phyloP scores from a whole-genome alignment of 441 rosid genomes.

The Pelargonium australe region DNA sequence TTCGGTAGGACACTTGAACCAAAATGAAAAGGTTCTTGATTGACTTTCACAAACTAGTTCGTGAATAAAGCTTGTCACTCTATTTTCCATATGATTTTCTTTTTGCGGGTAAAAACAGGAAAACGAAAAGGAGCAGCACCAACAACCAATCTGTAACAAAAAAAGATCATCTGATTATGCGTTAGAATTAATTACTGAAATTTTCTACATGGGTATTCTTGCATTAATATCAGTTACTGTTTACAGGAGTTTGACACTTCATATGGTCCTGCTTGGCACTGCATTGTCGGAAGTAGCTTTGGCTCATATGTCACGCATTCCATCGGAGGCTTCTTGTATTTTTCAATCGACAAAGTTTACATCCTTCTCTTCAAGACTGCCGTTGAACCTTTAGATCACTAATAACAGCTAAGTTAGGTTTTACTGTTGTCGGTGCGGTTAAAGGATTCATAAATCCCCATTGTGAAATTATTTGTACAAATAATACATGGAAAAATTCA shows the following conservation, averaged over 20 bases:
- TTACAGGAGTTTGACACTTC: slow-evolving; percentile 83
- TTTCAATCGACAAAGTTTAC: slow-evolving; percentile 81
- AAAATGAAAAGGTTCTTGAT: too few relatives aligned
- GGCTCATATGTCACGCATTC: slow-evolving; percentile 96
- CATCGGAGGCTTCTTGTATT: slow-evolving; percentile 86
- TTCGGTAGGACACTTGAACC: too few relatives aligned
- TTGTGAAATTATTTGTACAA: too few relatives aligned
- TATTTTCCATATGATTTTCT: too few relatives aligned
- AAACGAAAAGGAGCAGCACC: too few relatives aligned
- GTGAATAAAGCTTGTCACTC: too few relatives aligned
- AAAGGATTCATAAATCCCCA: neutral
- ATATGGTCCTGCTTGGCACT: slow-evolving; percentile 97
- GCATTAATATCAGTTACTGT: neutral
- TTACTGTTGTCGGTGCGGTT: neutral
- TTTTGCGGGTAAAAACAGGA: too few relatives aligned
- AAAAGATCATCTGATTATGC: neutral
- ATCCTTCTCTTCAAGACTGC: slow-evolving; percentile 92
- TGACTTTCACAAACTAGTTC: too few relatives aligned
- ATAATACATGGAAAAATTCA: too few relatives aligned
- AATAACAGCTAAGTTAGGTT: slow-evolving; percentile 8
- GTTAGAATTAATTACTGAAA: neutral
- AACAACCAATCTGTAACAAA: too few relatives aligned
- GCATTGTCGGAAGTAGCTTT: slow-evolving; percentile 94
- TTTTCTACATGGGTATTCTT: neutral
- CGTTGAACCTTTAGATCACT: slow-evolving; percentile 76